Base-by-base conservation (phyloP, 2,329 filamentous ascomycete genomes). In the Botryotinia narcissicola region DNA sequence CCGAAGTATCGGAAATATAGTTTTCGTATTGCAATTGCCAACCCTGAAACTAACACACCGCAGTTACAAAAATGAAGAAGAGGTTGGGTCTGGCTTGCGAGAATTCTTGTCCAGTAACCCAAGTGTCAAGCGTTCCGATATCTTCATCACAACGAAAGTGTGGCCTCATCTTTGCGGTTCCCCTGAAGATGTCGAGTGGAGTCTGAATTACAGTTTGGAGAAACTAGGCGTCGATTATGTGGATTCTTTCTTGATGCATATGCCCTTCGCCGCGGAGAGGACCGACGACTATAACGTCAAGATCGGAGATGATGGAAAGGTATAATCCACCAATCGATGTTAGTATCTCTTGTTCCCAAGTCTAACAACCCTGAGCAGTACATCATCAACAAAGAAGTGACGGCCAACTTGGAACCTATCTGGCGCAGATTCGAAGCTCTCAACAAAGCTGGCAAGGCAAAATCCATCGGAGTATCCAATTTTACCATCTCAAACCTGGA, bases 171-270 rank as follows among this genome's bases (percentile, higher is more conserved):
- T 92, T 83, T 73, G 71, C n/a, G 90, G 91, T 82, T 76, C 85
- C 81, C 77, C 79, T 4, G 88, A 87, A 62, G 87, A 90, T 35
- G 89, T 90, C 8, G 89, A 92, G 82, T 85, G 91, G 80, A 90
- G 88, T 60, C 85, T 95, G 57, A 88, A 93, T 76, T 89, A 91
- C 85, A 92, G 90, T 78, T 84, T 96, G 81, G 87, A 90, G 83
- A 87, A 88, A 74, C 84, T 97, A 42, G 91, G 92, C 1, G 84
- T 95, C 67, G 91, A 94, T 76, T 95, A 96, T 81, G 87, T 97
- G 16, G 93, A 97, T 81, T 85, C 95, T 73, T 93, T 89, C 80
- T 86, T 97, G 46, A 88, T 97, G 84, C 93, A 97, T 84, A 96
- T 93, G 93, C 92, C 93, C 4, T 85, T 85, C 92, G 72, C 90